Evolutionary conservation across 1,139 yeast species (phyloP).

Genomic region (Suhomyces atakaporum): DNA sequence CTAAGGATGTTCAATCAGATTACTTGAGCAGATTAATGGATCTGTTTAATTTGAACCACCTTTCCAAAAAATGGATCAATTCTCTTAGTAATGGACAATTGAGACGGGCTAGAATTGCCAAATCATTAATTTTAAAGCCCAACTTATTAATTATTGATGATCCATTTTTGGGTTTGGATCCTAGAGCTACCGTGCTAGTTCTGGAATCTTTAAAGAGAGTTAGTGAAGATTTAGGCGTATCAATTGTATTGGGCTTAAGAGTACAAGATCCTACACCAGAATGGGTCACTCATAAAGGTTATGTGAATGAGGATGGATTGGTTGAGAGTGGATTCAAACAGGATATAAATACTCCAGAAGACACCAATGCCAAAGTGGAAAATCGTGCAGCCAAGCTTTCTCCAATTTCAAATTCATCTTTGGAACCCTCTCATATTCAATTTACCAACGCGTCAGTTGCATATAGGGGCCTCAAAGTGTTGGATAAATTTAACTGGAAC

Average conservation of each 20-base stretch:
- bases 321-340: slow-evolving; percentile 45
- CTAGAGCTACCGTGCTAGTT: slow-evolving; percentile 63
- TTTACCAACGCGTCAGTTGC: slow-evolving; percentile 65
- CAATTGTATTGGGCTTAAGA: slow-evolving; percentile 70
- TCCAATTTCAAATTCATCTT: slow-evolving; percentile 1
- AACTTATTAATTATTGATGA: slow-evolving; percentile 76
- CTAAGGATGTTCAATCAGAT: slow-evolving; percentile 19
- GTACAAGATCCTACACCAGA: slow-evolving; percentile 72
- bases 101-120: slow-evolving; percentile 85
- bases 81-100: slow-evolving; percentile 92
- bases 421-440: slow-evolving; percentile 45
- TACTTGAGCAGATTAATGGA: slow-evolving; percentile 46
- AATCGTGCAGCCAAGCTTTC: slow-evolving; percentile 6
- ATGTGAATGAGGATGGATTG: slow-evolving; percentile 58
- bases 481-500: slow-evolving; percentile 64
- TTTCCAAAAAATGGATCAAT: slow-evolving; percentile 75
- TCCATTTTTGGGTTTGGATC: slow-evolving; percentile 90
- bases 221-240: slow-evolving; percentile 27
- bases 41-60: slow-evolving; percentile 55
- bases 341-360: slow-evolving; percentile 17
- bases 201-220: slow-evolving; percentile 42
- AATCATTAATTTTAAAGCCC: slow-evolving; percentile 67
- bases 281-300: slow-evolving; percentile 76
- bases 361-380: slow-evolving; percentile 8
- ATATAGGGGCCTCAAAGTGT: slow-evolving; percentile 62